A percentile compares a stretch with the other conserved stretches of the same genome.
Conservation (phyloP, 148 eudicot genomes). For the Amaranthus cruentus region DNA sequence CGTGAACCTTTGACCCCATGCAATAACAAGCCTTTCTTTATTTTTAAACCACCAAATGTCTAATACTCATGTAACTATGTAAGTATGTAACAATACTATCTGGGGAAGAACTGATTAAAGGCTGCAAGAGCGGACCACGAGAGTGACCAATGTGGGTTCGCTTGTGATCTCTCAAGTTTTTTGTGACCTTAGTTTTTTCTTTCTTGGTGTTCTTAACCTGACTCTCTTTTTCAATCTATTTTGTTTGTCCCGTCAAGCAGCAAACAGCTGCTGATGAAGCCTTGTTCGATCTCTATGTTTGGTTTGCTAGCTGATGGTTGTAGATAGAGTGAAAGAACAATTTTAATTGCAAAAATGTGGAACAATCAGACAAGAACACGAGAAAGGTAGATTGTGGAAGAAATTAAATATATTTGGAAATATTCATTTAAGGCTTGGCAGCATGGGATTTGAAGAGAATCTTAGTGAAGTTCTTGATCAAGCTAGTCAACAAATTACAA, state of each 20-base stretch:
- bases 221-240: background rate
- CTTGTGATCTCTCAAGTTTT: too few species aligned
- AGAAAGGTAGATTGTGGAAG: background rate
- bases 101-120: too few species aligned
- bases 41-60: too few species aligned
- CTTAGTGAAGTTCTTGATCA: background rate
- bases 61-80: too few species aligned
- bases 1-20: too few species aligned
- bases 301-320: background rate
- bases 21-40: too few species aligned
- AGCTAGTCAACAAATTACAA: background rate
- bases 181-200: background rate
- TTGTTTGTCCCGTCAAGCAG: background rate
- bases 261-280: background rate
- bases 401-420: background rate
- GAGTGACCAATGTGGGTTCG: too few species aligned
- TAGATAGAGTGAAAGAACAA: background rate
- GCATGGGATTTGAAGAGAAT: background rate
- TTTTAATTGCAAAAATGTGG: background rate
- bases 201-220: background rate
- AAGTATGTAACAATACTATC: too few species aligned
- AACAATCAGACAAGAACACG: background rate
- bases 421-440: background rate
- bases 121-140: too few species aligned
- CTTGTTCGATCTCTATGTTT: background rate